Evolutionary conservation across 805 yeast genomes (phyloP).

Genomic region (Kluyveromyces lactis): DNA sequence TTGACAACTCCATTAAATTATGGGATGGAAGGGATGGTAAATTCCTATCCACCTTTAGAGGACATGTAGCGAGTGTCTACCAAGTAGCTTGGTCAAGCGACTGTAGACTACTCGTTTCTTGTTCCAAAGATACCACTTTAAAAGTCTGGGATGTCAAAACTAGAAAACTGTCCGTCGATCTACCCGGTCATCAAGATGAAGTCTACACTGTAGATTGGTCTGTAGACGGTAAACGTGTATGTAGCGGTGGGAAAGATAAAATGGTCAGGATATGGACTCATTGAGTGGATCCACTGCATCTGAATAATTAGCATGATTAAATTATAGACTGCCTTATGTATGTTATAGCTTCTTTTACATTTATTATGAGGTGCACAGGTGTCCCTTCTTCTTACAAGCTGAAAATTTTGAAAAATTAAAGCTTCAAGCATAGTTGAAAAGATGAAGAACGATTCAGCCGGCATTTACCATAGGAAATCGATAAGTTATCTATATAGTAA

Average conservation of each 20-base stretch:
- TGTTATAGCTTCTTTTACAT: background rate
- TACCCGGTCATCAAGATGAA: slow-evolving; percentile 95
- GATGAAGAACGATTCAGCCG: too few relatives aligned
- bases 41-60: slow-evolving; percentile 82
- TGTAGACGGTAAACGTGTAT: slow-evolving; percentile 85
- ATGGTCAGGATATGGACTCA: slow-evolving; percentile 92
- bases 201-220: slow-evolving; percentile 98
- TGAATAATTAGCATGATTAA: too few relatives aligned
- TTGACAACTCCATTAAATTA: slow-evolving; percentile 88
- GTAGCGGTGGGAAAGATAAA: slow-evolving; percentile 97
- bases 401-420: background rate
- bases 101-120: slow-evolving; percentile 80
- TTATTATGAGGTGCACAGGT: background rate
- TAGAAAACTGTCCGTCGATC: slow-evolving; percentile 72
- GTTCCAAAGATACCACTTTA: slow-evolving; percentile 92
- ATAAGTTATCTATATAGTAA: too few relatives aligned
- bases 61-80: slow-evolving; percentile 96
- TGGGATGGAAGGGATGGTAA: slow-evolving; percentile 96
- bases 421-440: too few relatives aligned
- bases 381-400: background rate
- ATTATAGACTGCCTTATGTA: too few relatives aligned
- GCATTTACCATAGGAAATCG: too few relatives aligned
- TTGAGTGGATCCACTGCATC: slow-evolving; percentile 18
- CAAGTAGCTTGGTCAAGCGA: slow-evolving; percentile 98
- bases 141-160: slow-evolving; percentile 95